Conservation (phyloP, 495 filamentous ascomycete species). For the Aspergillus carlsbadensis region DNA sequence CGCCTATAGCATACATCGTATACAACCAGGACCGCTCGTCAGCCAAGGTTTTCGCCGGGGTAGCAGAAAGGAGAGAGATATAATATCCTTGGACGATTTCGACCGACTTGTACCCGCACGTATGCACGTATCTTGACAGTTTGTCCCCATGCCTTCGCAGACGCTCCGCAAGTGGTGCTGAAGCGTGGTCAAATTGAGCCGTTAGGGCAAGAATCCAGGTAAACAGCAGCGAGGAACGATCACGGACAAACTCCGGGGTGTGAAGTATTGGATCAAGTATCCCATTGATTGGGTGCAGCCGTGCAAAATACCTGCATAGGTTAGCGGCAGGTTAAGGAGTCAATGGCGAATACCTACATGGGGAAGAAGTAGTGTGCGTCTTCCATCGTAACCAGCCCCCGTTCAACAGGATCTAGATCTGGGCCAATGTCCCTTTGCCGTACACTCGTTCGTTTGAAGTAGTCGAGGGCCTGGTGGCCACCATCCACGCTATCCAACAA, state of each 20-base stretch:
- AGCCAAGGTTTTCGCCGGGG: slow-evolving; percentile 21
- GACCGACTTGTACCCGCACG: slow-evolving; percentile 57
- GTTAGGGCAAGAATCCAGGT: slow-evolving; percentile 63
- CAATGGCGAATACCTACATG: slow-evolving; percentile 42
- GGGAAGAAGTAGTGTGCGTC: slow-evolving; percentile 56
- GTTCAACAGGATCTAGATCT: slow-evolving; percentile 61
- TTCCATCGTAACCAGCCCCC: slow-evolving; percentile 56
- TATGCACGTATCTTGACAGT: slow-evolving; percentile 56
- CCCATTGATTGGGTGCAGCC: slow-evolving; percentile 63
- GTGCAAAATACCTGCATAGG: slow-evolving; percentile 54
- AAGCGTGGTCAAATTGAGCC: slow-evolving; percentile 55
- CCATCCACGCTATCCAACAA: slow-evolving; percentile 5
- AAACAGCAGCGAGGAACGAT: slow-evolving; percentile 60
- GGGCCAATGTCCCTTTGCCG: slow-evolving; percentile 46
- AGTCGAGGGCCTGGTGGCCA: slow-evolving; percentile 16
- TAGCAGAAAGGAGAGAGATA: slow-evolving; percentile 27
- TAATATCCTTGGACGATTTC: slow-evolving; percentile 54
- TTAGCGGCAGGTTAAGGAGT: not conserved
- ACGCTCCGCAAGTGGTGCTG: slow-evolving; percentile 54
- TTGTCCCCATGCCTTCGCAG: slow-evolving; percentile 59
- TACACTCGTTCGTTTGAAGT: slow-evolving; percentile 16
- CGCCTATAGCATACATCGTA: slow-evolving; percentile 29
- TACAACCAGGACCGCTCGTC: slow-evolving; percentile 30
- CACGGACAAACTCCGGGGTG: slow-evolving; percentile 58
- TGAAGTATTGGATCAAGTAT: slow-evolving; percentile 61